Percentiles rank a stretch among this genome's conserved stretches.
Conservation (phyloP, 1,139 yeast genomes). For the Kodamaea fungicola region DNA sequence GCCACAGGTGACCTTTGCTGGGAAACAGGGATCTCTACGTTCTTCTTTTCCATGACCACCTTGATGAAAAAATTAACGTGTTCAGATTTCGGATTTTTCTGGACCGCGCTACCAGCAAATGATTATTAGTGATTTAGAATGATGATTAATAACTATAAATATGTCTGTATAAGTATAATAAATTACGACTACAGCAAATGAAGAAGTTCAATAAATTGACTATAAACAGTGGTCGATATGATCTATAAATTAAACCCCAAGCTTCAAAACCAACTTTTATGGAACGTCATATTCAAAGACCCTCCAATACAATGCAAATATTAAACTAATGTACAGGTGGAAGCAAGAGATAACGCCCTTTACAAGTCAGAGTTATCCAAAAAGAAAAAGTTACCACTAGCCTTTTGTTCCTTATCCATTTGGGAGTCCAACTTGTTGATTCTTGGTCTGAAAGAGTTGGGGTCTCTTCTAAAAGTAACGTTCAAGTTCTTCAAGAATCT, state of each 20-base stretch:
- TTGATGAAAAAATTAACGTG: conserved; percentile 9
- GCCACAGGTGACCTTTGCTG: conserved; percentile 30
- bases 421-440: conserved; percentile 95
- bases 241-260: conserved; percentile 1
- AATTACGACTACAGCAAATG: too few species aligned
- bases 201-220: background rate
- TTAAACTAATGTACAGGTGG: conserved; percentile 12
- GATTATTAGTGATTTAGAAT: background rate
- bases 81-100: background rate
- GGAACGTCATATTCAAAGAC: conserved; percentile 13
- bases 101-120: background rate
- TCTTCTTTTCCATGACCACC: conserved; percentile 11
- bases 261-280: conserved; percentile 3
- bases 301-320: conserved; percentile 11
- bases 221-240: background rate
- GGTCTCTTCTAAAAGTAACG: conserved; percentile 98
- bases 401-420: conserved; percentile 97
- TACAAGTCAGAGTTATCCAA: conserved; percentile 63
- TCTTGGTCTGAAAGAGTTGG: conserved; percentile 96
- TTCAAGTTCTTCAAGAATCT: conserved; percentile 93
- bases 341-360: conserved; percentile 8
- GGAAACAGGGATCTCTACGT: conserved; percentile 14
- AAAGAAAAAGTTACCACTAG: conserved; percentile 90
- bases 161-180: too few species aligned
- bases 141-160: background rate